Conservation (phyloP, 257 asterid species). For the Lavandula angustifolia region DNA sequence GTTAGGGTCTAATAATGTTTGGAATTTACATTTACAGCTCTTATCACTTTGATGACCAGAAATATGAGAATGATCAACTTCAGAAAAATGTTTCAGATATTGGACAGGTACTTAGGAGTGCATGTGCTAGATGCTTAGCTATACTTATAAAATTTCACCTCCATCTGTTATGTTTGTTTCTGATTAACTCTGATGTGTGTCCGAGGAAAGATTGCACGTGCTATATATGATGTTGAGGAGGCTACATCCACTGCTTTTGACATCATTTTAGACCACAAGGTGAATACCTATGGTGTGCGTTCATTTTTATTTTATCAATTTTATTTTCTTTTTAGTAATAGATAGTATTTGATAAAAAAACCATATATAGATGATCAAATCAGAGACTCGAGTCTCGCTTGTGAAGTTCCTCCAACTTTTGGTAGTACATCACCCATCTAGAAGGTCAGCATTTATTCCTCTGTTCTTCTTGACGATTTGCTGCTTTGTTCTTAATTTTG, state of each 20-base stretch:
- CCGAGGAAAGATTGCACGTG: conserved; percentile 73
- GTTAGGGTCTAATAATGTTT: conserved; percentile 9
- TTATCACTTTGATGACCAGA: conserved; percentile 70
- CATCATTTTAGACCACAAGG: conserved; percentile 74
- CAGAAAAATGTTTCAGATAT: conserved; percentile 61
- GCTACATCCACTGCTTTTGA: conserved; percentile 81
- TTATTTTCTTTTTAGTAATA: conserved; percentile 21
- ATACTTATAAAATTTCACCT: conserved; percentile 22
- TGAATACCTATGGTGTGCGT: conserved; percentile 31
- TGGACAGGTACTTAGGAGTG: conserved; percentile 61
- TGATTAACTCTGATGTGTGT: conserved; percentile 34
- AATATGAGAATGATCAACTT: conserved; percentile 71
- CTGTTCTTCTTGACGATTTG: not conserved
- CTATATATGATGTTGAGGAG: conserved; percentile 91
- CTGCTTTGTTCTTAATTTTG: conserved; percentile 26
- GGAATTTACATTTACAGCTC: conserved; percentile 50
- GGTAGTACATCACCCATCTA: conserved; percentile 95
- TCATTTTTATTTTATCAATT: conserved; percentile 16
- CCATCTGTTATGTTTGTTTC: conserved; percentile 26
- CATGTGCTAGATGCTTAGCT: conserved; percentile 28
- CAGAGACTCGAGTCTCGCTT: conserved; percentile 66
- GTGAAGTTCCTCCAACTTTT: conserved; percentile 81
- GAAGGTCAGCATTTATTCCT: conserved; percentile 50
- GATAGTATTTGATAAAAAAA: conserved; percentile 16
- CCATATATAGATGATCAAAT: conserved; percentile 70